Evolutionary conservation across 2,329 filamentous ascomycete species (phyloP).

Genomic region (Chrysoporthe puriensis): DNA sequence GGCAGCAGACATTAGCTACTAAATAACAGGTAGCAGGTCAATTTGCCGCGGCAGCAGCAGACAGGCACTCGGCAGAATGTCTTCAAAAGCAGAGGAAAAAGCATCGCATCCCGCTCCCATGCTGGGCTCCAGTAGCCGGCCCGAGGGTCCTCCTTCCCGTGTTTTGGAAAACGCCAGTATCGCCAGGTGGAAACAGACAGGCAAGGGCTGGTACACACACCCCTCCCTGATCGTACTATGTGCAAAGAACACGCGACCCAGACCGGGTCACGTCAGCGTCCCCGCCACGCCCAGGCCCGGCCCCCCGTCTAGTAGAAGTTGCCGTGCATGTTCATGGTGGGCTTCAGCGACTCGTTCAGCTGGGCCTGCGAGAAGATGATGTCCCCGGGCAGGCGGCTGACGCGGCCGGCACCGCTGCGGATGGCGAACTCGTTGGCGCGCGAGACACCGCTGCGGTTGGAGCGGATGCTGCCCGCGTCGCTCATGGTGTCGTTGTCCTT

Average conservation of each 20-base stretch:
- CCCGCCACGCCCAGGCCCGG: neutral
- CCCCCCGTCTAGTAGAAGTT: constrained; percentile 13
- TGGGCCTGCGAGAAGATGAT: constrained; percentile 78
- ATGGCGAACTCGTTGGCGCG: constrained; percentile 70
- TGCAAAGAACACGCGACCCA: constrained; percentile 2
- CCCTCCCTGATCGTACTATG: constrained; percentile 16
- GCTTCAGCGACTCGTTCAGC: constrained; percentile 63
- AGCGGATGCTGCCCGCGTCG: constrained; percentile 69
- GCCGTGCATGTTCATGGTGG: constrained; percentile 55
- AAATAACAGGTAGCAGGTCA: constrained; percentile 9
- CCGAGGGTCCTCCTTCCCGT: constrained; percentile 2
- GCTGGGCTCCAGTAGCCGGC: constrained; percentile 13
- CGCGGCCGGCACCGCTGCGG: constrained; percentile 80
- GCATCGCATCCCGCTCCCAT: constrained; percentile 21
- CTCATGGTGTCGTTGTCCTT: constrained; percentile 64
- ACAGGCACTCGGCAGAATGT: constrained; percentile 16
- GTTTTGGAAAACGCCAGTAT: constrained; percentile 25
- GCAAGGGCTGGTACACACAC: constrained; percentile 4
- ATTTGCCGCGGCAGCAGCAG: constrained; percentile 12
- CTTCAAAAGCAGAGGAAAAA: constrained; percentile 16
- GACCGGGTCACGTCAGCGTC: neutral
- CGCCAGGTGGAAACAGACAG: constrained; percentile 23
- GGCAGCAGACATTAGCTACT: constrained; percentile 27
- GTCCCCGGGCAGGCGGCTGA: constrained; percentile 82
- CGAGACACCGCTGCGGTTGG: constrained; percentile 80